Base-by-base conservation (phyloP, 768 basidiomycete species). In the Hirschioporus abietinus region DNA sequence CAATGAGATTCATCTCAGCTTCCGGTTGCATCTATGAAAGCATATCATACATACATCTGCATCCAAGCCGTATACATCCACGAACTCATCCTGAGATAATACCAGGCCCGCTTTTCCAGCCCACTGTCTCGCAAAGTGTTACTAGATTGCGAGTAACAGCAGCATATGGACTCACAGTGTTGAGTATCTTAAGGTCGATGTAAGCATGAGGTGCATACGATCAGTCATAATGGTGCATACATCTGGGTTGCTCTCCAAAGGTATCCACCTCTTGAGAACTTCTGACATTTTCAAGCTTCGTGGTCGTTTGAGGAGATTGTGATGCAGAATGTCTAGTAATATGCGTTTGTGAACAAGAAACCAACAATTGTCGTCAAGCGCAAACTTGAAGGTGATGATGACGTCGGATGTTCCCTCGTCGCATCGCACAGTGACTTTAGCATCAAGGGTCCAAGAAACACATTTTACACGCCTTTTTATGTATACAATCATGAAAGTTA, bases 41-140 rank as follows among this genome's bases (percentile, higher is more conserved):
- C 25, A 66, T 64, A 42, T 52, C 24, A 34, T 36, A n/a, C 30
- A 60, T 35, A 63, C 23, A 26, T 88, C 88, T 7, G 80, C 75
- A 67, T 93, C 92, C 24, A 93, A 75, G 6, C 91, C 91, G 68
- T 83, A 93, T 24, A 94, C 80, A 72, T 94, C 92, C 36, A 82
- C 78, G 69, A 93, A 93, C 26, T 82, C 78, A 8, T 80, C 80
- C 57, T 79, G 75, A 18, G 80, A 74, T 4, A 78, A 76, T 1
- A 84, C 77, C 1, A 93, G 79, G 5, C 90, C 91, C 1, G 88
- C 88, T 67, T 84, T 83, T n/a, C 79, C 74, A 0, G 92, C 85
- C 90, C 91, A 93, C 87, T 91, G 64, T 20, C 26, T 66, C 30
- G 23, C 63, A 42, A 42, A 15, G 9, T 30, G 30, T 63, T 61